Conservation (phyloP, 192 early-diverging fungal species). For the Backusella tuberculispora region DNA sequence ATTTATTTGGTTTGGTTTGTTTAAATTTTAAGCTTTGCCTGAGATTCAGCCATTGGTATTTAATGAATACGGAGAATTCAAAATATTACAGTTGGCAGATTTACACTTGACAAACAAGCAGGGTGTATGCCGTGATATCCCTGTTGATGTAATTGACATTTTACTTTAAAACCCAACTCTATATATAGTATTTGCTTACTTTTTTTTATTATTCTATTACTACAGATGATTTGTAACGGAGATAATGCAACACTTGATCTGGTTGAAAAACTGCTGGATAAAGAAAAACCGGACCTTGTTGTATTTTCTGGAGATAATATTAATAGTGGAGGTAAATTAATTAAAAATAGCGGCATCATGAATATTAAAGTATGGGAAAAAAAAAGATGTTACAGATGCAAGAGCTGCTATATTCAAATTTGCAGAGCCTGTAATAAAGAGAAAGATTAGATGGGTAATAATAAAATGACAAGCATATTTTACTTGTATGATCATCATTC, state of each 20-base stretch:
- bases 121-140: conserved; percentile 37
- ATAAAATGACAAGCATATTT: no score
- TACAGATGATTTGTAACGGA: conserved; percentile 45
- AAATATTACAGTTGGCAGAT: conserved; percentile 50
- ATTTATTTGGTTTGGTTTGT: neutral
- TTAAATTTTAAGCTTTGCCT: conserved; percentile 20
- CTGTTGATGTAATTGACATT: conserved; percentile 33
- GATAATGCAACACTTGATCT: conserved; percentile 43
- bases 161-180: neutral
- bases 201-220: neutral
- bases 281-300: conserved; percentile 46
- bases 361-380: neutral
- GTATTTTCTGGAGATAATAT: conserved; percentile 51
- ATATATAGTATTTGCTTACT: neutral
- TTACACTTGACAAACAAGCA: conserved; percentile 47
- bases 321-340: conserved; percentile 28
- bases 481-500: no score
- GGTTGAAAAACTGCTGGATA: conserved; percentile 46
- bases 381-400: conserved; percentile 22
- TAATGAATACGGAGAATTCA: conserved; percentile 45
- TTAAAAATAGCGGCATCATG: neutral
- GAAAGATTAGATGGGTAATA: neutral
- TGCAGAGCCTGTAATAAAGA: conserved; percentile 22
- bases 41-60: conserved; percentile 33
- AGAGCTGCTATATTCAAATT: conserved; percentile 29